Conservation (phyloP, 2,329 filamentous ascomycete genomes). For the Didymosphaeria variabile region DNA sequence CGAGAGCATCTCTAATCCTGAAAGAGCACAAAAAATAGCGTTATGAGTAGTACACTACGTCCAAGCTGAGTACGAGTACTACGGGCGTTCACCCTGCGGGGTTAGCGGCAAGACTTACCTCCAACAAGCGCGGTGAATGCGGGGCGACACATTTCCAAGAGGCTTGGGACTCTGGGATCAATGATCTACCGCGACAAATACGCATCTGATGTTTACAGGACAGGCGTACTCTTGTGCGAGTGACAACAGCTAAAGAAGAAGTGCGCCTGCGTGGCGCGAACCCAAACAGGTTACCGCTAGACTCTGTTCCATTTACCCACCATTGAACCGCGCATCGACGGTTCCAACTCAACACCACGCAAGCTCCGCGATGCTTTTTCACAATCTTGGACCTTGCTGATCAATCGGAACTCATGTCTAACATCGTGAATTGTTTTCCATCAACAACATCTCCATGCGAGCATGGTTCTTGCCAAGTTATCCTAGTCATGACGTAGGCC, state of each 20-base stretch:
- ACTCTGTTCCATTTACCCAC: conserved; percentile 10
- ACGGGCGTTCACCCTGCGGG: not conserved
- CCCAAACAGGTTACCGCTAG: conserved; percentile 13
- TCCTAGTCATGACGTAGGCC: conserved; percentile 20
- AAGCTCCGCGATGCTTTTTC: not conserved
- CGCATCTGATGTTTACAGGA: too few relatives aligned
- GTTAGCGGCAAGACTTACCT: not conserved
- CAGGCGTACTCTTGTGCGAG: too few relatives aligned
- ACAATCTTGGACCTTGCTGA: not conserved
- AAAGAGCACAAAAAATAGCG: not conserved
- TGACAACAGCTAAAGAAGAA: too few relatives aligned
- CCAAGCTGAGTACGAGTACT: not conserved
- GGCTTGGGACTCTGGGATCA: not conserved
- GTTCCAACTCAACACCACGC: not conserved
- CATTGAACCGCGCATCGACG: not conserved
- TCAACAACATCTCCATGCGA: not conserved
- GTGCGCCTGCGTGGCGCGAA: not conserved
- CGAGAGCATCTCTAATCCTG: not conserved
- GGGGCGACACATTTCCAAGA: not conserved
- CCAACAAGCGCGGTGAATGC: not conserved
- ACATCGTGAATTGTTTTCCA: not conserved
- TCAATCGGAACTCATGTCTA: too few relatives aligned
- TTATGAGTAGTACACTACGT: not conserved
- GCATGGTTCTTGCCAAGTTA: conserved; percentile 18
- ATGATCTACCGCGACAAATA: not conserved